phyloP scores from a whole-genome alignment of 305 asterid species.

The Solanum hybrid region DNA sequence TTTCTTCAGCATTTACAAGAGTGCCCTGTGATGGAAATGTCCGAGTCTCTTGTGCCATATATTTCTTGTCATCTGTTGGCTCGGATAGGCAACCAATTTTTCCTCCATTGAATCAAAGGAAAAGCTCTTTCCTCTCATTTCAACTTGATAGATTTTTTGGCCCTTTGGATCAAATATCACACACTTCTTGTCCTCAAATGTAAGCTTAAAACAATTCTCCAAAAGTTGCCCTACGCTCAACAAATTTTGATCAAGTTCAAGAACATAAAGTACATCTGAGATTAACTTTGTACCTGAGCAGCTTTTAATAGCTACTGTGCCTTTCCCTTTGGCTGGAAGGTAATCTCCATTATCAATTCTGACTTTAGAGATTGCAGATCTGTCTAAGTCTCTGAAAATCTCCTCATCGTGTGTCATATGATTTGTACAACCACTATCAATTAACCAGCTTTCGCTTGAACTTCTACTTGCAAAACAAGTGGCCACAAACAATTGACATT shows the following conservation, averaged over 20 bases:
- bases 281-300: background rate
- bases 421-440: too few relatives aligned
- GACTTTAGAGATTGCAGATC: too few relatives aligned
- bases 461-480: too few relatives aligned
- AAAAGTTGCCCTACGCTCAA: background rate
- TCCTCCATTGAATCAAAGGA: background rate
- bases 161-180: background rate
- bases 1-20: too few relatives aligned
- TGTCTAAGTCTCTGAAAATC: too few relatives aligned
- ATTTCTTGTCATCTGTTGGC: background rate
- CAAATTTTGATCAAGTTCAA: background rate
- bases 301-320: background rate
- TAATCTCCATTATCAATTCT: too few relatives aligned
- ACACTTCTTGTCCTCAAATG: background rate
- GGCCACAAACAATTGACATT: too few relatives aligned
- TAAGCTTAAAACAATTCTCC: background rate
- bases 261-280: background rate
- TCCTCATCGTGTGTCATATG: too few relatives aligned
- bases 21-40: background rate
- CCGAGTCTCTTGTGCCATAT: background rate
- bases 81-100: background rate
- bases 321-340: background rate
- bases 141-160: background rate
- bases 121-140: background rate
- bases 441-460: too few relatives aligned